Percentiles rank a stretch among this genome's conserved stretches.
phyloP scores from a whole-genome alignment of 75 land plant species.

The Selaginella tamariscina region DNA sequence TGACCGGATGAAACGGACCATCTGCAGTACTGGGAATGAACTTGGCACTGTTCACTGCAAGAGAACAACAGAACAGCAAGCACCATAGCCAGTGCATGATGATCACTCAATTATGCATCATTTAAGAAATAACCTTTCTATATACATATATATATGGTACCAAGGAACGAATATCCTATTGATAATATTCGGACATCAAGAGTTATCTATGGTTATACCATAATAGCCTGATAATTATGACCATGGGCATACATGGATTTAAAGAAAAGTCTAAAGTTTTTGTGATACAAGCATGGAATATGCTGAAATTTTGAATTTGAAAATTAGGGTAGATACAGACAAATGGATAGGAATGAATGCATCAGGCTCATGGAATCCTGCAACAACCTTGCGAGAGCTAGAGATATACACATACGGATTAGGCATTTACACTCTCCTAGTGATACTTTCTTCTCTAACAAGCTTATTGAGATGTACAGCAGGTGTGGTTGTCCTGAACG shows the following conservation, averaged over 20 bases:
- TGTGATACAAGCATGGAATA: background rate
- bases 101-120: too few species aligned
- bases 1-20: slow-evolving; percentile 74
- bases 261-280: too few species aligned
- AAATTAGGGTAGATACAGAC: too few species aligned
- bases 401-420: background rate
- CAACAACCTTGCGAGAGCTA: background rate
- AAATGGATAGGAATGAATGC: background rate
- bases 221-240: too few species aligned
- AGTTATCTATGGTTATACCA: too few species aligned
- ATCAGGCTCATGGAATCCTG: background rate
- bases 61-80: too few species aligned
- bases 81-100: too few species aligned
- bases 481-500: background rate
- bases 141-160: too few species aligned
- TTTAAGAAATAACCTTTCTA: too few species aligned
- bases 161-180: too few species aligned
- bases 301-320: background rate
- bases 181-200: too few species aligned
- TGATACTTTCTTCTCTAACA: background rate
- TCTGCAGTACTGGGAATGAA: slow-evolving; percentile 56
- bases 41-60: background rate
- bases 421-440: background rate
- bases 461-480: slow-evolving; percentile 5
- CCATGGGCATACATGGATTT: too few species aligned